These are phyloP conservation scores for Phytophthora palmivora DNA, from an alignment of 352 stramenopile species.

Conservation along the genomic window DNA sequence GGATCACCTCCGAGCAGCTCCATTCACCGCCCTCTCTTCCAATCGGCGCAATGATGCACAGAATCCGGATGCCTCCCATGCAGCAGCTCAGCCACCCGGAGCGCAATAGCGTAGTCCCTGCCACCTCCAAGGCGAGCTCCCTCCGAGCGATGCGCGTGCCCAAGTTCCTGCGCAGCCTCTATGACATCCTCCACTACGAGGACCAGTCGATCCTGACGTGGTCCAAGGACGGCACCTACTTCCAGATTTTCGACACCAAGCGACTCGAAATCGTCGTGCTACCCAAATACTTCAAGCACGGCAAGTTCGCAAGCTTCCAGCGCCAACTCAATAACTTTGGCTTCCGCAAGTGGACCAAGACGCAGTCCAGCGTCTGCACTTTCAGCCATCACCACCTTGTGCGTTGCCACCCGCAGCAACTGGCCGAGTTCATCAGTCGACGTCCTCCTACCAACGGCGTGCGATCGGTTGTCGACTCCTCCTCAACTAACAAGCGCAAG, in stretches of 20 bases:
- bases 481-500: constrained; percentile 26
- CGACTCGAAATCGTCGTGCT: constrained; percentile 79
- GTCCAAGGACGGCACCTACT: constrained; percentile 69
- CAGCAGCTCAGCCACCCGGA: constrained; percentile 27
- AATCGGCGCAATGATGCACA: constrained; percentile 33
- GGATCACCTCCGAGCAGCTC: constrained; percentile 27
- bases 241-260: constrained; percentile 74
- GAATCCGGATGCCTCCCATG: constrained; percentile 33
- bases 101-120: not conserved
- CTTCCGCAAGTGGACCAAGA: constrained; percentile 91
- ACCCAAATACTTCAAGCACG: constrained; percentile 95
- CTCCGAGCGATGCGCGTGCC: constrained; percentile 56
- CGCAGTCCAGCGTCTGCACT: constrained; percentile 78
- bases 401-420: constrained; percentile 62
- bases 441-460: constrained; percentile 22
- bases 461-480: constrained; percentile 11
- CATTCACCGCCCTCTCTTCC: not conserved
- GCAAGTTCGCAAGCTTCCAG: constrained; percentile 93
- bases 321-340: constrained; percentile 95
- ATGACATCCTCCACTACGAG: constrained; percentile 79
- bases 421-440: constrained; percentile 58
- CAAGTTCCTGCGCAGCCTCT: constrained; percentile 84
- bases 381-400: constrained; percentile 80
- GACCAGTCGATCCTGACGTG: constrained; percentile 75
- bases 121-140: constrained; percentile 28